Evolutionary conservation across 208 protist genomes (phyloP), one percentile per base, ranked within the genome.

Genomic region (Strigomonas oncopelti): DNA sequence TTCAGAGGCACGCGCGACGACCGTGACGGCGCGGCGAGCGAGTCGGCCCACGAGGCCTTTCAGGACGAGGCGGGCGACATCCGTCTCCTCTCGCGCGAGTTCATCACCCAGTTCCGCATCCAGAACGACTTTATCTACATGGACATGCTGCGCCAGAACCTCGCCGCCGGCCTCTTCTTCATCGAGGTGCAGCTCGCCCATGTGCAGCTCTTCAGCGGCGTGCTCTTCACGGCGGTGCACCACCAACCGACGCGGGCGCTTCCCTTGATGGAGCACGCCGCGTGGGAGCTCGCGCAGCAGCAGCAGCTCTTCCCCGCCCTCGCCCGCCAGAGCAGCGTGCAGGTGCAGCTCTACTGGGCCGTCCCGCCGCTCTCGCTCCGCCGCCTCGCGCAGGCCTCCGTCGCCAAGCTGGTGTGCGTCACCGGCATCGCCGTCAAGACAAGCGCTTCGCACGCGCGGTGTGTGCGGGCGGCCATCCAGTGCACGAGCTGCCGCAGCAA

Each of bases 371-470:
- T 84, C 61, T 63, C 83, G 36, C 79, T 97, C n/a, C 90, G 92
- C 59, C 72, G 87, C 48, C 75, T 97, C 1, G 88, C 86, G 0
- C 84, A 92, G 65, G 85, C 87, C 25, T 65, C 81, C 51, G 87
- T 97, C 27, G 88, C 90, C 20, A 77, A 80, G 31, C 73, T 97
- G 0, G 87, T 95, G 5, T 90, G 84, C 61, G 87, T 97, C 16
- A 90, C 75, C 59, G 92, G 90, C n/a, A 95, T 97, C 63, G 91
- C 95, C 52, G 89, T 95, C 22, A 94, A 95, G 69, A 85, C 75
- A 7, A 95, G 86, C 74, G 73, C 84, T 34, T 85, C 83, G 27
- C 84, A 95, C 69, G 84, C 87, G 16, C 80, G 88, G 3, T 95
- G 90, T 73, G 81, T 91, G 24, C 75, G 83, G 1, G 92, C 92